Conservation (phyloP, 2,329 filamentous ascomycete species). For the Sclerotinia glacialis region DNA sequence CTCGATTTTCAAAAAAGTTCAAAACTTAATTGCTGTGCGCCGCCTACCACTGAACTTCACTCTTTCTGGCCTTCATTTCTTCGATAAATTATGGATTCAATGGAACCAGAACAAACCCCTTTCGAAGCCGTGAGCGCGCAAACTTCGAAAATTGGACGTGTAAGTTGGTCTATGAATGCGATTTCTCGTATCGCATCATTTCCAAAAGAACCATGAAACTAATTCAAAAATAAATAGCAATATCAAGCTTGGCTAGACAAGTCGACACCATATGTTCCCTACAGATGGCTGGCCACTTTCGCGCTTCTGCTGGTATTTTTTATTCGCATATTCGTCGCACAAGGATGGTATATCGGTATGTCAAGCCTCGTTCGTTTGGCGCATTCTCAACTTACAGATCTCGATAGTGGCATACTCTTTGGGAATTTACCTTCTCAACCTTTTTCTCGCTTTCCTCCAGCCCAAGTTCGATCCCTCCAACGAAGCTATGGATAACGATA, state of each 20-base stretch:
- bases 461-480: conserved; percentile 98
- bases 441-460: conserved; percentile 97
- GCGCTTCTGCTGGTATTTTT: conserved; percentile 77
- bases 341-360: conserved; percentile 98
- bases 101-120: conserved; percentile 85
- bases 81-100: conserved; percentile 66
- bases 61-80: not conserved
- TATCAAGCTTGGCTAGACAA: conserved; percentile 94
- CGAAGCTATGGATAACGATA: conserved; percentile 84
- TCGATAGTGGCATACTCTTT: conserved; percentile 86
- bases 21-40: not conserved
- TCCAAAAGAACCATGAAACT: not conserved
- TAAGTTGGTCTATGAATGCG: conserved; percentile 45
- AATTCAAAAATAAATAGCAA: conserved; percentile 54
- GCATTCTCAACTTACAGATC: not conserved
- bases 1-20: conserved; percentile 17
- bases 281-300: conserved; percentile 87
- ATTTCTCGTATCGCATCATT: conserved; percentile 1
- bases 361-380: not conserved
- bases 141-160: conserved; percentile 70
- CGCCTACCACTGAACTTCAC: conserved; percentile 7
- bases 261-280: conserved; percentile 82
- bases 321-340: conserved; percentile 81
- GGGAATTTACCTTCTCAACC: conserved; percentile 97
- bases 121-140: conserved; percentile 88